Conservation (phyloP, 805 yeast species). For the Ogataea polymorpha region DNA sequence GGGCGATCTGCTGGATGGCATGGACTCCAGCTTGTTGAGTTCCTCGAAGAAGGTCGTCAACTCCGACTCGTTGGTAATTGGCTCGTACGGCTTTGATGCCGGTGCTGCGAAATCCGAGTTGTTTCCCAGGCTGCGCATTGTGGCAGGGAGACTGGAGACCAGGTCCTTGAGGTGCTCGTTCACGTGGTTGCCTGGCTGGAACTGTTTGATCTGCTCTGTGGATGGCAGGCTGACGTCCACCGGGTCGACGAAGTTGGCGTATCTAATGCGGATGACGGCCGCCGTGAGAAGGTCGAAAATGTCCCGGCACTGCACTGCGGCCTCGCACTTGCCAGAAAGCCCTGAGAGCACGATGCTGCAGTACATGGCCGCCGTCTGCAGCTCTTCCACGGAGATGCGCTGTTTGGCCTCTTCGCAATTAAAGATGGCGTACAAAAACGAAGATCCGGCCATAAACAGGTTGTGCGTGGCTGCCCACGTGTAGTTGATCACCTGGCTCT, state of each 20-base stretch:
- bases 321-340: conserved; percentile 69
- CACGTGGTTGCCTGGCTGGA: conserved; percentile 36
- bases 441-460: conserved; percentile 83
- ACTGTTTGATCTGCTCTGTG: conserved; percentile 25
- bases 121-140: conserved; percentile 16
- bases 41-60: conserved; percentile 49
- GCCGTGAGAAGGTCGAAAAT: conserved; percentile 69
- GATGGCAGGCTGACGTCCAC: conserved; percentile 25
- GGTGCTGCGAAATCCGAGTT: not conserved
- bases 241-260: conserved; percentile 31
- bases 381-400: conserved; percentile 43
- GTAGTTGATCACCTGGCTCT: conserved; percentile 64
- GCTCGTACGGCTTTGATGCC: conserved; percentile 27
- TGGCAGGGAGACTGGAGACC: conserved; percentile 34
- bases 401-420: conserved; percentile 56
- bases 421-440: conserved; percentile 74
- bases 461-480: conserved; percentile 95
- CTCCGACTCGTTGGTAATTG: conserved; percentile 37
- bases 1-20: conserved; percentile 23
- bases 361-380: conserved; percentile 46
- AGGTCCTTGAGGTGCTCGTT: conserved; percentile 39
- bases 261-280: conserved; percentile 63
- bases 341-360: conserved; percentile 59
- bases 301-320: conserved; percentile 69
- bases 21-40: conserved; percentile 34